Evolutionary conservation across 352 stramenopile genomes (phyloP).

Genomic region (Phytophthora tentaculata): DNA sequence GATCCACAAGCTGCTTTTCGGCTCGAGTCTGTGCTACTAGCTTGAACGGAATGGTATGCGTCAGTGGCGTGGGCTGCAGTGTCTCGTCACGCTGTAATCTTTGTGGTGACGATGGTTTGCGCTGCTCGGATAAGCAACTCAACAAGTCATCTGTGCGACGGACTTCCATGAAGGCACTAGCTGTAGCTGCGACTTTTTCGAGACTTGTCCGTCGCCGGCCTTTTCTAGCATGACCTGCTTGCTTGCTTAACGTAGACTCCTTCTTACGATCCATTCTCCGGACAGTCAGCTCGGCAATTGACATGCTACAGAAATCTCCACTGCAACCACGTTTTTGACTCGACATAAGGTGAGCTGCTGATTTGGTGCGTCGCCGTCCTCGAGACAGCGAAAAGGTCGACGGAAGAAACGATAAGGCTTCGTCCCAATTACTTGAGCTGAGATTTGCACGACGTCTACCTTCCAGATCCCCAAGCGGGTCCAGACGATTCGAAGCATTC

Average conservation of each 20-base stretch:
- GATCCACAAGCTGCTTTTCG: slow-evolving; percentile 80
- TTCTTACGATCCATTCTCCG: slow-evolving; percentile 53
- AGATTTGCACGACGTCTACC: slow-evolving; percentile 23
- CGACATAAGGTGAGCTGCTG: slow-evolving; percentile 69
- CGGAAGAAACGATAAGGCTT: slow-evolving; percentile 63
- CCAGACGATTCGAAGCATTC: slow-evolving; percentile 24
- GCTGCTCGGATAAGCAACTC: slow-evolving; percentile 19
- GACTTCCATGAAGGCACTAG: slow-evolving; percentile 59
- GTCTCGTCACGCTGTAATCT: slow-evolving; percentile 37
- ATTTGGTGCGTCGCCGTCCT: slow-evolving; percentile 54
- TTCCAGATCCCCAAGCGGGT: slow-evolving; percentile 49
- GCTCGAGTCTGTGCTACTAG: slow-evolving; percentile 77
- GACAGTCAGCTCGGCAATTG: slow-evolving; percentile 43
- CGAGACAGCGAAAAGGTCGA: slow-evolving; percentile 61
- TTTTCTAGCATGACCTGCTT: slow-evolving; percentile 16
- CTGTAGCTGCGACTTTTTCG: slow-evolving; percentile 53
- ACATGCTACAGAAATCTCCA: slow-evolving; percentile 71
- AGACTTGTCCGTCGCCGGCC: slow-evolving; percentile 52
- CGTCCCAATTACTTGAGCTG: slow-evolving; percentile 52
- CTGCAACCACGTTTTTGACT: slow-evolving; percentile 79
- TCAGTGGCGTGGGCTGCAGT: slow-evolving; percentile 17
- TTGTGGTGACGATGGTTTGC: slow-evolving; percentile 48
- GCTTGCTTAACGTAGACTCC: slow-evolving; percentile 16
- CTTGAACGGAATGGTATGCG: slow-evolving; percentile 82
- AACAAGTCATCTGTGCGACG: slow-evolving; percentile 38